Evolutionary conservation across 345 rosid species (phyloP).

Genomic region (Salix caprea): DNA sequence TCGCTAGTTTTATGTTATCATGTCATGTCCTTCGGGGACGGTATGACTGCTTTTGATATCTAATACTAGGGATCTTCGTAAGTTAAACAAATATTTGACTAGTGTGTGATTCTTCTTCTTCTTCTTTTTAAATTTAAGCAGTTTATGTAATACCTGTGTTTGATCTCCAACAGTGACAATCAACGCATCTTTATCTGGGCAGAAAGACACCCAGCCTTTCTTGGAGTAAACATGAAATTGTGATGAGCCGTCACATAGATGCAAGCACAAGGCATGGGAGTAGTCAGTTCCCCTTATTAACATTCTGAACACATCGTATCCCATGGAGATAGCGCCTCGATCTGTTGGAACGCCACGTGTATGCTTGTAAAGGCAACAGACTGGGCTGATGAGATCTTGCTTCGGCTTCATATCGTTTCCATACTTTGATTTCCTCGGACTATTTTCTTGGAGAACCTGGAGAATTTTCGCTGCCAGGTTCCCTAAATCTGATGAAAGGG

Average conservation of each 20-base stretch:
- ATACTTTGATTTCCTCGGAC: background rate
- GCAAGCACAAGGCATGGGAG: conserved; percentile 65
- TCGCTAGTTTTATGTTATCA: accelerated
- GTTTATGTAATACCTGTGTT: conserved; percentile 40
- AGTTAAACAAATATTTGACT: background rate
- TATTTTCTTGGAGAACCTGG: conserved; percentile 18
- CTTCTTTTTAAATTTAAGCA: background rate
- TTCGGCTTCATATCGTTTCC: conserved; percentile 12
- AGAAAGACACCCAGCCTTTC: conserved; percentile 79
- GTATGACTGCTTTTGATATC: background rate
- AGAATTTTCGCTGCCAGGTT: conserved; percentile 47
- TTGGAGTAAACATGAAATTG: conserved; percentile 85
- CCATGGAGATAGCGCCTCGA: conserved; percentile 19
- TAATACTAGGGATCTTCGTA: background rate
- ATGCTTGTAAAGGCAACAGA: conserved; percentile 55
- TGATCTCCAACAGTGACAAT: conserved; percentile 74
- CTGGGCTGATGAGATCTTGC: conserved; percentile 25
- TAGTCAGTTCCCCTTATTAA: conserved; percentile 64
- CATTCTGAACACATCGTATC: conserved; percentile 75
- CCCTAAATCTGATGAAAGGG: conserved; percentile 39
- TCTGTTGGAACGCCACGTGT: conserved; percentile 18
- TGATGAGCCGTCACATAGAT: conserved; percentile 43
- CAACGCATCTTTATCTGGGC: conserved; percentile 55
- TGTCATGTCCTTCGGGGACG: background rate
- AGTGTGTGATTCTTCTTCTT: background rate